Conservation (phyloP, 148 eudicot species). For the Chenopodium berlandieri region DNA sequence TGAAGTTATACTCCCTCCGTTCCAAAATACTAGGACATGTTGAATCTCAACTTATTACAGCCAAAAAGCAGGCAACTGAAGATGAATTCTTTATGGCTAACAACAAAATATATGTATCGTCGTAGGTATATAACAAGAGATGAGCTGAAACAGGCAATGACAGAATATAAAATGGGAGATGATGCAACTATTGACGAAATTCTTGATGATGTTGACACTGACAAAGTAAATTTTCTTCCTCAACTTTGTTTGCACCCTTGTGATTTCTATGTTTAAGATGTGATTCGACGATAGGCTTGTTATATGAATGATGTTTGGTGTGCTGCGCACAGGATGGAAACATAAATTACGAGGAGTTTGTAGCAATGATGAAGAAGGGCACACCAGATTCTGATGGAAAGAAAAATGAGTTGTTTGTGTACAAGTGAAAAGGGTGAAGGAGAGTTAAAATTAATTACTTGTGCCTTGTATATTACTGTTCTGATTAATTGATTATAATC, state of each 20-base stretch:
- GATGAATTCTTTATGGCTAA: background rate
- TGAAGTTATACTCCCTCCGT: background rate
- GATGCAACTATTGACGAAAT: slow-evolving; percentile 87
- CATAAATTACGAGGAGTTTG: slow-evolving; percentile 76
- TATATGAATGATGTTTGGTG: background rate
- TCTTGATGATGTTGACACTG: slow-evolving; percentile 78
- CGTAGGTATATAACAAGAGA: slow-evolving; percentile 79
- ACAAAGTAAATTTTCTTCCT: slow-evolving; percentile 42
- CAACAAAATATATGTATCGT: background rate
- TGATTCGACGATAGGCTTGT: background rate
- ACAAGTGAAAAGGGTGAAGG: background rate
- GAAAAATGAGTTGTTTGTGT: slow-evolving; percentile 22
- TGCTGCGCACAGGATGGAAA: slow-evolving; percentile 57
- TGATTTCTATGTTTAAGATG: background rate
- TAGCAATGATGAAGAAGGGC: slow-evolving; percentile 81
- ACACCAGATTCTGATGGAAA: slow-evolving; percentile 36
- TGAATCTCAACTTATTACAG: background rate
- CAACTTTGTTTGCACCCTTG: background rate
- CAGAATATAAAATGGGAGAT: slow-evolving; percentile 78
- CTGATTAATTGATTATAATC: background rate
- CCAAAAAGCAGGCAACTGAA: background rate
- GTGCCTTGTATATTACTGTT: background rate
- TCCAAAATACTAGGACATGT: background rate
- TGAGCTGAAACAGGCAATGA: slow-evolving; percentile 75
- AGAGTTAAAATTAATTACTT: background rate